phyloP scores from a whole-genome alignment of 1,284 basidiomycete species.

The Anthracocystis setariae region DNA sequence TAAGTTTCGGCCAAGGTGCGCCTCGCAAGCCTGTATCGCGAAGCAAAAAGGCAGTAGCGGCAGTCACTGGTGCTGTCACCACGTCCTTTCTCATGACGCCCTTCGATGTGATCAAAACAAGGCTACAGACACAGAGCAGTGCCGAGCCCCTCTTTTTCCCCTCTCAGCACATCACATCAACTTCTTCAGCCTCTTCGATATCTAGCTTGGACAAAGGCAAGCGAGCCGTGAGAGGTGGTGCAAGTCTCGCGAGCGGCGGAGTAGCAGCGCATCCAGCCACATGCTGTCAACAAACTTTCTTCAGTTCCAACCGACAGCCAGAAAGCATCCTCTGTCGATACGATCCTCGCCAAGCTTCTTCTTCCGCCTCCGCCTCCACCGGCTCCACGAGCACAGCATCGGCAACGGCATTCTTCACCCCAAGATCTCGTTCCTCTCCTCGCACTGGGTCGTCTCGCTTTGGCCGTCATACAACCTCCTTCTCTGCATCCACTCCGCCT shows the following conservation, averaged over 20 bases:
- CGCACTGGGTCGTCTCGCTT: slow-evolving; percentile 24
- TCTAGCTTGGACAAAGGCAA: slow-evolving; percentile 24
- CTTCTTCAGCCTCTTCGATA: slow-evolving; percentile 5
- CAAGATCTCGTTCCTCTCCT: slow-evolving; percentile 59
- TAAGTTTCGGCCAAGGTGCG: slow-evolving; percentile 30
- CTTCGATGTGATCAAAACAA: slow-evolving; percentile 91
- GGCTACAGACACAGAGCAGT: slow-evolving; percentile 79
- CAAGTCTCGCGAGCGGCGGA: slow-evolving; percentile 11
- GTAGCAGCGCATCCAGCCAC: slow-evolving; percentile 50
- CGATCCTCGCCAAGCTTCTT: slow-evolving; percentile 58
- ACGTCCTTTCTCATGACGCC: slow-evolving; percentile 92
- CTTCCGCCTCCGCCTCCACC: slow-evolving; percentile 14
- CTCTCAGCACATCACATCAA: slow-evolving; percentile 34
- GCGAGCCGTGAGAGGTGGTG: slow-evolving; percentile 4
- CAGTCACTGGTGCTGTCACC: slow-evolving; percentile 80
- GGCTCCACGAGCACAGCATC: slow-evolving; percentile 2
- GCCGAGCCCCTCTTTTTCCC: slow-evolving; percentile 56
- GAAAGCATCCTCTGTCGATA: slow-evolving; percentile 63
- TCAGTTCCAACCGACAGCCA: slow-evolving; percentile 60
- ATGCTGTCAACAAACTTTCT: slow-evolving; percentile 68
- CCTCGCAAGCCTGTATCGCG: slow-evolving; percentile 70
- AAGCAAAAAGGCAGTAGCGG: slow-evolving; percentile 77
- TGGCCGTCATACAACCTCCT: slow-evolving; percentile 32
- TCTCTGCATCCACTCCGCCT: slow-evolving; percentile 25
- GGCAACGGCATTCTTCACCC: slow-evolving; percentile 58